Percentiles rank a stretch among this genome's conserved stretches.
These are phyloP conservation scores for Cladosporium sp. DNA, from an alignment of 2,329 filamentous ascomycete genomes.

Conservation along the genomic window DNA sequence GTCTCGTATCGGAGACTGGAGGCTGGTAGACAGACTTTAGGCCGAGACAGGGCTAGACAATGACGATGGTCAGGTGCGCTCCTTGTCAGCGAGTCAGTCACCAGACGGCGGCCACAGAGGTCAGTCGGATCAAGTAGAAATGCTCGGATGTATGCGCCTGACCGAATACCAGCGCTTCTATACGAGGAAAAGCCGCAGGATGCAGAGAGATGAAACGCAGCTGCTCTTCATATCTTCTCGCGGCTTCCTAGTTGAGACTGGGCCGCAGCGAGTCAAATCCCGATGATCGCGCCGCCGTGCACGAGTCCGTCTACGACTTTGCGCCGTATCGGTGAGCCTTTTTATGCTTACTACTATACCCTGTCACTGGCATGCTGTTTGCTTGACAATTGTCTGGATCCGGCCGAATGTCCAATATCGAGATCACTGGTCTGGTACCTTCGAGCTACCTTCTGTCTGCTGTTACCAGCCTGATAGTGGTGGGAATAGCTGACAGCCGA, in stretches of 20 bases:
- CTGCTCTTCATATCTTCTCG: background rate
- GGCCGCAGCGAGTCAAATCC: background rate
- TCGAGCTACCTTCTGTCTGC: background rate
- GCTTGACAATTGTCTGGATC: background rate
- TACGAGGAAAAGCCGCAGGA: background rate
- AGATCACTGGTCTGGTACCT: background rate
- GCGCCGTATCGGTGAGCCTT: background rate
- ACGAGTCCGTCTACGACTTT: background rate
- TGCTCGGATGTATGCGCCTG: background rate
- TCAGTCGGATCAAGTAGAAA: background rate
- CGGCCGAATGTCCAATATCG: background rate
- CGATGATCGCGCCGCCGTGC: background rate
- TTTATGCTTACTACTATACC: background rate
- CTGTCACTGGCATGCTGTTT: background rate
- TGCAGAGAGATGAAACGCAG: background rate
- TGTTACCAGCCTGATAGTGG: background rate
- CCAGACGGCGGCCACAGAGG: background rate
- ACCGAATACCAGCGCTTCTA: background rate
- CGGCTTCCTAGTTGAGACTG: constrained; percentile 7
- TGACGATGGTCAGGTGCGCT: constrained; percentile 17
- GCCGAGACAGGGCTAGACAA: constrained; percentile 9
- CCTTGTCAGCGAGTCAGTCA: constrained; percentile 8
- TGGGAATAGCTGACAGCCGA: background rate
- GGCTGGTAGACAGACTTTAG: constrained; percentile 8
- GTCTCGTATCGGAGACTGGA: background rate